phyloP scores from a whole-genome alignment of 345 rosid genomes.

The Eucalyptus curtisii region DNA sequence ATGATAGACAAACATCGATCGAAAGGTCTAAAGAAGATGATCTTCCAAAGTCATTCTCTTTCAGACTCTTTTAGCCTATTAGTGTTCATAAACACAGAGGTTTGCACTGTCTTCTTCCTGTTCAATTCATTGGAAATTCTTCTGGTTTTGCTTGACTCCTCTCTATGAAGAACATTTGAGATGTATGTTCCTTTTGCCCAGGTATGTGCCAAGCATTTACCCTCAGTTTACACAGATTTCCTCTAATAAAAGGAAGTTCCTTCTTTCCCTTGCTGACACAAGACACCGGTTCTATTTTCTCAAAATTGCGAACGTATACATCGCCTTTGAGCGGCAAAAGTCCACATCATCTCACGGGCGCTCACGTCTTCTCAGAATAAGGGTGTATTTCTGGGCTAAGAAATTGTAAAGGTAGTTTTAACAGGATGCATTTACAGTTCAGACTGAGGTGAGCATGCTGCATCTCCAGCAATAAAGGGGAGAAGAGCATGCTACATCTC shows the following conservation, averaged over 20 bases:
- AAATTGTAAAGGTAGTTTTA: background rate
- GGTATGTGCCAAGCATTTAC: background rate
- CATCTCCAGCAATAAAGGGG: background rate
- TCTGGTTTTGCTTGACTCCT: background rate
- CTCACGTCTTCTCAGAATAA: background rate
- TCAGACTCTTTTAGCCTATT: background rate
- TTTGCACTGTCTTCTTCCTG: background rate
- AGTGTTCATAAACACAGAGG: background rate
- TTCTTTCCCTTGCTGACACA: background rate
- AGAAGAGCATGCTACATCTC: no score
- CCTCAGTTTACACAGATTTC: background rate
- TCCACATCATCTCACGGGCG: background rate
- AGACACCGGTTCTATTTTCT: background rate
- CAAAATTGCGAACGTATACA: background rate
- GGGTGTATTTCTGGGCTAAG: background rate
- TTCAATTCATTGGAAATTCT: background rate
- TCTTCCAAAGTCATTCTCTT: background rate
- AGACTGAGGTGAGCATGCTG: background rate
- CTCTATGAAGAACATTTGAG: background rate
- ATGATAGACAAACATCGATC: background rate
- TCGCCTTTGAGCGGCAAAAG: background rate
- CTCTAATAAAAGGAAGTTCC: background rate
- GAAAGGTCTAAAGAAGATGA: background rate
- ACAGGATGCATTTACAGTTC: background rate
- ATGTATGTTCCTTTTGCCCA: background rate